Base-by-base conservation (phyloP, 1,139 yeast genomes). In the Zygosaccharomyces sapae region DNA sequence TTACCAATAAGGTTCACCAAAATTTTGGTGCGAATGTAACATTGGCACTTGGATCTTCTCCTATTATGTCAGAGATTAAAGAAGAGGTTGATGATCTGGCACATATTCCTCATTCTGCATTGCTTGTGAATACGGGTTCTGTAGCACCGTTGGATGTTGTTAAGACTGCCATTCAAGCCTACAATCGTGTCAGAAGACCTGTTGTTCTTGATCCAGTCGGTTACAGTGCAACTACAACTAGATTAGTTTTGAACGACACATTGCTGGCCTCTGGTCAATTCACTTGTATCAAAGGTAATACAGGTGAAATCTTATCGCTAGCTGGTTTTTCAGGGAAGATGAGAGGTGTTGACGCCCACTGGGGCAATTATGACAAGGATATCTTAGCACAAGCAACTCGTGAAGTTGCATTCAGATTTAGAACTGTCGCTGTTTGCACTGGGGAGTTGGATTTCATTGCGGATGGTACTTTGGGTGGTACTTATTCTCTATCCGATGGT, bases 121-220 rank as follows among this genome's bases (percentile, higher is more conserved):
- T 88, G 31, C 74, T 88, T 9, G 61, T 88, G 33, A 90, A 90
- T 62, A 77, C 90, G 43, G 97, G 96, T 1, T 85, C 95, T 0
- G 61, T 62, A 3, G 65, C 65, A 2, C 83, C 87, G 0, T 62
- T 80, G 52, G 69, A 68, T 0, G 69, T 75, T 47, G 79, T 78
- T 55, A 57, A 70, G 25, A 61, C 63, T 4, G 96, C 94, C 0
- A 66, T 85, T 34, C 58, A 62, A 5, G 76, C 75, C 1, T 88
- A 89, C 62, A 85, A 84, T 60, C 63, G 63, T 22, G 59, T 68
- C 13, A 77, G 79, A 6, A 73, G 75, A 46, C 90, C 86, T 5
- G 75, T 88, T 34, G 78, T 89, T 0, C 82, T 85, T 57, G 97
- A 90, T 62, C 97, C 97, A 0, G 97, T 90, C 10, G 97, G 92